These are phyloP conservation scores for Chenopodium quinoa DNA, from an alignment of 148 eudicot species.

Conservation along the genomic window DNA sequence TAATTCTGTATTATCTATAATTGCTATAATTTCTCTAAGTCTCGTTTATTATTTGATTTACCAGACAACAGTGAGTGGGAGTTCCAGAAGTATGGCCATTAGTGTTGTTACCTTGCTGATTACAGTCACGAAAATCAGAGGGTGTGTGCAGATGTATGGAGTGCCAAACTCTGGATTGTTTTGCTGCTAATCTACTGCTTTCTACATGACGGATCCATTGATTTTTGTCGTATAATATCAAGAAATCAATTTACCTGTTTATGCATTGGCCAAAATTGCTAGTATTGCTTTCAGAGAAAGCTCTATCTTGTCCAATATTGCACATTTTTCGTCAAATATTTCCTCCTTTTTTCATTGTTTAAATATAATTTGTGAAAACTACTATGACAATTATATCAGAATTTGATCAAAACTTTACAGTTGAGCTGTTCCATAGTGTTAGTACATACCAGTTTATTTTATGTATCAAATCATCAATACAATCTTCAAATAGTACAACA, in stretches of 20 bases:
- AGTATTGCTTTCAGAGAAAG: background rate
- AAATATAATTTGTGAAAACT: too few relatives aligned
- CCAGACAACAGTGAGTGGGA: constrained; percentile 95
- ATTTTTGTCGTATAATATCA: background rate
- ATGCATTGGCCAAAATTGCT: background rate
- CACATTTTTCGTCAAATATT: too few relatives aligned
- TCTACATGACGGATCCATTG: background rate
- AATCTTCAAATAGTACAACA: too few relatives aligned
- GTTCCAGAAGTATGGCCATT: constrained; percentile 91
- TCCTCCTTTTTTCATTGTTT: too few relatives aligned
- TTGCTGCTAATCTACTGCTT: background rate
- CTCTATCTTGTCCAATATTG: background rate
- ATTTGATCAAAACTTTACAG: too few relatives aligned
- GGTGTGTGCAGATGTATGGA: background rate
- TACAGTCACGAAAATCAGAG: background rate
- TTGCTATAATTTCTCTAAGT: background rate
- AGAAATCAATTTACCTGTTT: background rate
- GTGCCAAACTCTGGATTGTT: background rate
- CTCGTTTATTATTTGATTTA: background rate
- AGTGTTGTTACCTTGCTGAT: constrained; percentile 1
- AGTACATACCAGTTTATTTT: too few relatives aligned
- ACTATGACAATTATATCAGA: too few relatives aligned
- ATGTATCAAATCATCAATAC: too few relatives aligned
- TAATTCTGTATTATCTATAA: too few relatives aligned
- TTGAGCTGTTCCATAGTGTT: too few relatives aligned